Conservation (phyloP, 176 grass and related monocot genomes). For the Hsuehochloa calcarea region DNA sequence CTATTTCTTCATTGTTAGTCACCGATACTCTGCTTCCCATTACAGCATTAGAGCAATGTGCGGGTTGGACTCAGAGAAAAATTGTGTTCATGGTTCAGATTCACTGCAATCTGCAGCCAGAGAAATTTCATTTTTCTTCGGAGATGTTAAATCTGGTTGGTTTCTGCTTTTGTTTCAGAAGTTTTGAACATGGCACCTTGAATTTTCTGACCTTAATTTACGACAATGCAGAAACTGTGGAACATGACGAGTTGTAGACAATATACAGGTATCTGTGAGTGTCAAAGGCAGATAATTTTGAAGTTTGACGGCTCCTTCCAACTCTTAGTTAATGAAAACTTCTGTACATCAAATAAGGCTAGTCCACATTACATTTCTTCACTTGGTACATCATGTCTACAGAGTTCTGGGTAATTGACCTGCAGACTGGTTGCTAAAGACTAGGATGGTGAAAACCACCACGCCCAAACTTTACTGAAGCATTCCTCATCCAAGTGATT, state of each 20-base stretch:
- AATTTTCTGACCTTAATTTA: constrained; percentile 28
- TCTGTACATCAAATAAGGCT: not conserved
- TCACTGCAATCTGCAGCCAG: constrained; percentile 63
- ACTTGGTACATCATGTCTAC: not conserved
- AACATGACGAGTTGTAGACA: constrained; percentile 77
- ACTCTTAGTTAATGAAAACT: not conserved
- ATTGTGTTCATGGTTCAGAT: constrained; percentile 97
- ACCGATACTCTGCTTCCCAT: not conserved
- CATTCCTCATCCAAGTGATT: not conserved
- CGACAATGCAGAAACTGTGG: constrained; percentile 33
- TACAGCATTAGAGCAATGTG: constrained; percentile 96
- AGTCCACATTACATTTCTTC: not conserved
- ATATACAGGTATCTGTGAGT: not conserved
- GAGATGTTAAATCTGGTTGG: constrained; percentile 56
- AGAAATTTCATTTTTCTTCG: constrained; percentile 92
- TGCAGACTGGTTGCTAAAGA: not conserved
- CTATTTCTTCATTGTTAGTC: not conserved
- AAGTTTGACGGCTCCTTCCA: not conserved
- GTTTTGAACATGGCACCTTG: not conserved
- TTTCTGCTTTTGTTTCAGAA: constrained; percentile 4
- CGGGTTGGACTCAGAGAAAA: constrained; percentile 61
- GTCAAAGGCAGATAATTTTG: not conserved
- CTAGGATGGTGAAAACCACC: not conserved
- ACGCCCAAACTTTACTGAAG: not conserved
- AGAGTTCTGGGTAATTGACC: not conserved